A percentile compares a stretch with the other conserved stretches of the same genome.
phyloP scores from a whole-genome alignment of 2,329 filamentous ascomycete species.

The Plectosphaerella sp. region DNA sequence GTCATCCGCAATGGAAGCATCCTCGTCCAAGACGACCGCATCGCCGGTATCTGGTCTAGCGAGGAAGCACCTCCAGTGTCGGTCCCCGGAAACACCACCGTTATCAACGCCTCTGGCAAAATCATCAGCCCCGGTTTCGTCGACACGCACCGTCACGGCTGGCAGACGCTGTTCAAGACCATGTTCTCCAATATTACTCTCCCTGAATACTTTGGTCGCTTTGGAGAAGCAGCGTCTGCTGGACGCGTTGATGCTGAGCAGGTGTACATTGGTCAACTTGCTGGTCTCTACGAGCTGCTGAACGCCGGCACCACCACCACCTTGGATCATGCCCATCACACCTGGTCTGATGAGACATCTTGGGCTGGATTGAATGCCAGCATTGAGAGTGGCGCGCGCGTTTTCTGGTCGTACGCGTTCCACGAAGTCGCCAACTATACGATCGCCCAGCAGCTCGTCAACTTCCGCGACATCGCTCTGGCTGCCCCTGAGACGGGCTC shows the following conservation, averaged over 20 bases:
- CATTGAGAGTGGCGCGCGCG: constrained; percentile 40
- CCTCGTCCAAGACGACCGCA: constrained; percentile 31
- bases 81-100: constrained; percentile 12
- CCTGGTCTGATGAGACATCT: constrained; percentile 32
- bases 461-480: constrained; percentile 31
- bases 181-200: constrained; percentile 16
- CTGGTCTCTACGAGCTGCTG: constrained; percentile 43
- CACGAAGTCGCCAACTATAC: constrained; percentile 27
- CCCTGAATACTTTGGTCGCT: constrained; percentile 15
- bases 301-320: constrained; percentile 48
- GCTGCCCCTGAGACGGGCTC: constrained; percentile 17
- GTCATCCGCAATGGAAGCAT: constrained; percentile 35
- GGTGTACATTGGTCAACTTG: constrained; percentile 40
- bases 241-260: constrained; percentile 26
- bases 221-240: neutral
- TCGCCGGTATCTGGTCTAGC: constrained; percentile 28
- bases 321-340: constrained; percentile 47
- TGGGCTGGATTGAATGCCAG: constrained; percentile 39
- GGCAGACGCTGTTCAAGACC: constrained; percentile 30
- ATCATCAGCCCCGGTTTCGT: constrained; percentile 36
- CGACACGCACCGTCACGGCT: constrained; percentile 39
- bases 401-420: constrained; percentile 40
- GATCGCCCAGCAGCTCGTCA: constrained; percentile 27
- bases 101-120: constrained; percentile 33
- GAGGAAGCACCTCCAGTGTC: constrained; percentile 29